These are phyloP conservation scores for Penstemon newberryi DNA, from an alignment of 257 asterid species.

Conservation along the genomic window DNA sequence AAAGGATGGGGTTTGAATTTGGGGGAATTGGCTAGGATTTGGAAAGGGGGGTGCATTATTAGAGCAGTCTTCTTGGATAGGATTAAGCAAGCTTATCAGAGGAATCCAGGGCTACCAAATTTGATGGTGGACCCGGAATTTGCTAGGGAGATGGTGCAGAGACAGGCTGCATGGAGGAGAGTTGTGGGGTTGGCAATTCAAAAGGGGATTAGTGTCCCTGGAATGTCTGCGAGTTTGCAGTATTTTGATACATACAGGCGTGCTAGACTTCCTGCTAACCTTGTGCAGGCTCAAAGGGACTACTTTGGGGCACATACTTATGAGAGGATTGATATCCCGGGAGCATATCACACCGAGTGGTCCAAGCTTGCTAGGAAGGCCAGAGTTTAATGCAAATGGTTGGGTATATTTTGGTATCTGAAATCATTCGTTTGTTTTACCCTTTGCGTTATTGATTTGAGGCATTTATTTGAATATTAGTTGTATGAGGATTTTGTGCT, in stretches of 20 bases:
- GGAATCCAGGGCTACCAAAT: slow-evolving; percentile 71
- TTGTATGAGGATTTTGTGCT: slow-evolving; percentile 46
- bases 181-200: slow-evolving; percentile 77
- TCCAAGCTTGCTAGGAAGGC: slow-evolving; percentile 80
- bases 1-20: slow-evolving; percentile 86
- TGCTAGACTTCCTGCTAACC: slow-evolving; percentile 81
- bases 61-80: slow-evolving; percentile 96
- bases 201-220: slow-evolving; percentile 78
- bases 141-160: slow-evolving; percentile 93
- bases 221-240: slow-evolving; percentile 91
- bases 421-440: slow-evolving; percentile 23
- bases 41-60: slow-evolving; percentile 97
- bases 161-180: slow-evolving; percentile 91
- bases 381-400: slow-evolving; percentile 31
- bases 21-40: slow-evolving; percentile 87
- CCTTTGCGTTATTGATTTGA: slow-evolving; percentile 26
- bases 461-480: slow-evolving; percentile 37
- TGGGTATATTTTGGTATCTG: neutral
- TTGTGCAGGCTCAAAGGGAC: slow-evolving; percentile 97
- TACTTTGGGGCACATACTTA: slow-evolving; percentile 95
- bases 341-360: slow-evolving; percentile 92
- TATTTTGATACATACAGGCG: slow-evolving; percentile 89
- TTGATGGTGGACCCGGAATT: slow-evolving; percentile 86
- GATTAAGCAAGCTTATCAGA: slow-evolving; percentile 85
- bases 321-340: slow-evolving; percentile 69